Conservation (phyloP, 441 rosid genomes). For the Erodium moschatum region DNA sequence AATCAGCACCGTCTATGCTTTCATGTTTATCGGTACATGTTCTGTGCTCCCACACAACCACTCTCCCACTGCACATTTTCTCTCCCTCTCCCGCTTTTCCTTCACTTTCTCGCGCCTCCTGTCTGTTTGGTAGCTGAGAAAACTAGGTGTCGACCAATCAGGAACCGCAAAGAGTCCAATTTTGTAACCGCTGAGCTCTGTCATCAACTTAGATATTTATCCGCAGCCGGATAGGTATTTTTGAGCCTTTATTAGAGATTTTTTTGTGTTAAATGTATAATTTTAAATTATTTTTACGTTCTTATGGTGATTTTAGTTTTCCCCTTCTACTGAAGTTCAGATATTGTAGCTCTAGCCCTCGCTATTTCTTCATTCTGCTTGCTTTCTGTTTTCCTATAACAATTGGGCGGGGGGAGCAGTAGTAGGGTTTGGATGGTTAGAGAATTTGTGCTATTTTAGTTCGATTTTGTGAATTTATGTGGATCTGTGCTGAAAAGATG, state of each 20-base stretch:
- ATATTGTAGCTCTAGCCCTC: not conserved
- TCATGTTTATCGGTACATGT: not conserved
- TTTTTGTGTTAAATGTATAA: too few relatives aligned
- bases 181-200: not conserved
- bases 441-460: not conserved
- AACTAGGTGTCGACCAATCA: not conserved
- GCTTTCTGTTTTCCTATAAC: not conserved
- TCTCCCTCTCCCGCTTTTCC: conserved; percentile 17
- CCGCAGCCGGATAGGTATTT: not conserved
- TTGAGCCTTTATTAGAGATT: not conserved
- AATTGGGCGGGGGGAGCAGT: not conserved
- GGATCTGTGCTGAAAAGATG: not conserved
- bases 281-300: too few relatives aligned
- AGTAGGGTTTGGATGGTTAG: not conserved
- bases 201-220: not conserved
- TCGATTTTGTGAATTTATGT: not conserved
- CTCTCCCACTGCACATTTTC: conserved; percentile 1
- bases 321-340: not conserved
- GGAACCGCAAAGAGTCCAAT: not conserved
- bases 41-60: not conserved
- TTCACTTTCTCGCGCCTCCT: not conserved
- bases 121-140: not conserved
- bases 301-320: too few relatives aligned
- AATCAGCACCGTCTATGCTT: too few relatives aligned
- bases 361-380: not conserved